Percentiles rank a stretch among this genome's conserved stretches.
Evolutionary conservation across 306 rosid genomes (phyloP).

Genomic region (Bauhinia variegata): DNA sequence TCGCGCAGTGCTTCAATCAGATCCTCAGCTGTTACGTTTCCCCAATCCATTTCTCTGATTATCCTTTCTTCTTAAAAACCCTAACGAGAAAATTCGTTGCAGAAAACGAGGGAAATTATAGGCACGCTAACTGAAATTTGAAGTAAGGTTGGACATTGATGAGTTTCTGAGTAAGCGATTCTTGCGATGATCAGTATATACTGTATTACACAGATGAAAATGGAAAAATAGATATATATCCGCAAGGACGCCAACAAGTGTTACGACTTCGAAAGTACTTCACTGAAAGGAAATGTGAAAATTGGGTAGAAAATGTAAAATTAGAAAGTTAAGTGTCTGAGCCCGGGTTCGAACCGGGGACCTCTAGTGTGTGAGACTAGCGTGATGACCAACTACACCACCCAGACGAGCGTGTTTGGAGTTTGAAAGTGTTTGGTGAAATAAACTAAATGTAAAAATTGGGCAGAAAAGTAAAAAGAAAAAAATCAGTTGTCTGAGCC

Average conservation of each 20-base stretch:
- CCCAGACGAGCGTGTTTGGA: too few relatives aligned
- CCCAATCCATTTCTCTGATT: conserved; percentile 78
- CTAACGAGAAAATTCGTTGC: neutral
- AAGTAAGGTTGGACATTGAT: conserved; percentile 4
- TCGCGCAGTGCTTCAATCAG: conserved; percentile 95
- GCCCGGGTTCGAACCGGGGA: conserved; percentile 97
- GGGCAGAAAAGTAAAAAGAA: too few relatives aligned
- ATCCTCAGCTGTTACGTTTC: conserved; percentile 96
- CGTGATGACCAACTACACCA: conserved; percentile 96
- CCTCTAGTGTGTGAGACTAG: conserved; percentile 94
- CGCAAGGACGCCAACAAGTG: too few relatives aligned
- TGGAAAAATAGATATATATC: neutral
- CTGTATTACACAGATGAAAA: conserved; percentile 19
- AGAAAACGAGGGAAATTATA: neutral
- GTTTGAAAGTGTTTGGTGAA: too few relatives aligned
- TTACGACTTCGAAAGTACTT: neutral
- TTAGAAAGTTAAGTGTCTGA: conserved; percentile 54
- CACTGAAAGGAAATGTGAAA: neutral
- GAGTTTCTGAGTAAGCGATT: neutral
- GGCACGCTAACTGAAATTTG: neutral
- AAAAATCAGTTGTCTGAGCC: too few relatives aligned
- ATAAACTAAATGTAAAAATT: too few relatives aligned
- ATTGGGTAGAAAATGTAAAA: neutral
- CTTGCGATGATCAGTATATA: neutral
- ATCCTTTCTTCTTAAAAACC: conserved; percentile 9